Evolutionary conservation across 2,329 filamentous ascomycete species (phyloP).

Genomic region (Xylaria sp.): DNA sequence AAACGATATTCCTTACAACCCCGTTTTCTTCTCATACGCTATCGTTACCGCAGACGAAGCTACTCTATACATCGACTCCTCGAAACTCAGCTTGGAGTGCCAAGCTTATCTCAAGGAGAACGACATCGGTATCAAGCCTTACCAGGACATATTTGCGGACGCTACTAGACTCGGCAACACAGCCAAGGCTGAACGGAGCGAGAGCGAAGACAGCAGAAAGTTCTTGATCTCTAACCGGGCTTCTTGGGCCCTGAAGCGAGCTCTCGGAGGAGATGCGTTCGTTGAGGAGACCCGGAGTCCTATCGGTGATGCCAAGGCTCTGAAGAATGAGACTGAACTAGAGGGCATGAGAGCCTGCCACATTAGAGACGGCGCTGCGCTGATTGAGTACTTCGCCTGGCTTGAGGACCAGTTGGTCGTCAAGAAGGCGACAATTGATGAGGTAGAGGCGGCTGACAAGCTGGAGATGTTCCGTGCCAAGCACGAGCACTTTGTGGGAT

Average conservation of each 20-base stretch:
- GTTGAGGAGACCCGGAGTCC: constrained; percentile 86
- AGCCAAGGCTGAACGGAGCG: constrained; percentile 31
- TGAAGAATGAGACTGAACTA: constrained; percentile 88
- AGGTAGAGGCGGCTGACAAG: constrained; percentile 88
- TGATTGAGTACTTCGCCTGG: constrained; percentile 95
- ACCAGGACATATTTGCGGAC: constrained; percentile 74
- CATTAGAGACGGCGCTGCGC: constrained; percentile 82
- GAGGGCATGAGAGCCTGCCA: constrained; percentile 93
- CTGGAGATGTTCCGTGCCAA: constrained; percentile 68
- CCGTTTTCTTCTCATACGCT: constrained; percentile 97
- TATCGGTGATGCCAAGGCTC: constrained; percentile 81
- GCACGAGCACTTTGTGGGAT: constrained; percentile 71
- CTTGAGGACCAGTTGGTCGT: constrained; percentile 79
- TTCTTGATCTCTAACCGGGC: constrained; percentile 83
- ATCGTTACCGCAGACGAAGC: constrained; percentile 72
- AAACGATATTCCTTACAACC: constrained; percentile 94
- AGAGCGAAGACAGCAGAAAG: constrained; percentile 47
- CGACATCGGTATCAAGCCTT: constrained; percentile 72
- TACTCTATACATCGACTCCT: constrained; percentile 77
- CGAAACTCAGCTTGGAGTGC: constrained; percentile 66
- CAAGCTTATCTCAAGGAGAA: constrained; percentile 63
- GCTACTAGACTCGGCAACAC: constrained; percentile 57
- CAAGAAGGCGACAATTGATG: constrained; percentile 70
- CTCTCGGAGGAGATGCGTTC: constrained; percentile 76
- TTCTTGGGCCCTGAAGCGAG: constrained; percentile 86